Evolutionary conservation across 352 stramenopile species (phyloP).

Genomic region (Elongisporangium senticosum): DNA sequence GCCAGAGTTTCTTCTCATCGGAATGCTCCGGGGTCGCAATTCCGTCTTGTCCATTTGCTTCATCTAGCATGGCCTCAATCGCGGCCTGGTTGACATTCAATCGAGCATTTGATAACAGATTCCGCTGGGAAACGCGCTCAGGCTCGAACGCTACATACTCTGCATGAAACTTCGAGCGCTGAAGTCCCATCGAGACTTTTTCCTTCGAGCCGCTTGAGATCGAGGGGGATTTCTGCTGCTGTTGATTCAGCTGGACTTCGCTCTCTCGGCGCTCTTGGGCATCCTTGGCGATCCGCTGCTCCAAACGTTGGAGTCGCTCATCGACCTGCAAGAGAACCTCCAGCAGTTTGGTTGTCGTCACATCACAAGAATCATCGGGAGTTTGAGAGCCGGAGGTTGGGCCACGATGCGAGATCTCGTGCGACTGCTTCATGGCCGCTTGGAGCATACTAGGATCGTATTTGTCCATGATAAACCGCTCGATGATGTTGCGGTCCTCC

Average conservation of each 20-base stretch:
- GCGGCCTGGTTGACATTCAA: background rate
- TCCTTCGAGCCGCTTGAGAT: background rate
- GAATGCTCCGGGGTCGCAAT: conserved; percentile 16
- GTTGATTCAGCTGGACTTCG: conserved; percentile 23
- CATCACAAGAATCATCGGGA: background rate
- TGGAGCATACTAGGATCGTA: conserved; percentile 74
- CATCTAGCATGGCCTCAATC: background rate
- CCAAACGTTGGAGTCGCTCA: conserved; percentile 40
- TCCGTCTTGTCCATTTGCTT: conserved; percentile 10
- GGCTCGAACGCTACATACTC: conserved; percentile 46
- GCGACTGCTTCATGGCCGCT: conserved; percentile 68
- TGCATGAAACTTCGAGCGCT: background rate
- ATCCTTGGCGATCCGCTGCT: conserved; percentile 41
- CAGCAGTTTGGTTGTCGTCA: conserved; percentile 16
- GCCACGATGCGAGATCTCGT: conserved; percentile 51
- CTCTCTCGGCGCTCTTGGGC: conserved; percentile 42
- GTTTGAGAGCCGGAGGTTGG: background rate
- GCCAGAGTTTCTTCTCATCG: conserved; percentile 33
- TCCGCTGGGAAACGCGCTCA: conserved; percentile 54
- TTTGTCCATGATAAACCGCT: conserved; percentile 85
- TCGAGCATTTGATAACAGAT: conserved; percentile 17
- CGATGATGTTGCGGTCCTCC: conserved; percentile 73
- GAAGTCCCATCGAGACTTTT: background rate
- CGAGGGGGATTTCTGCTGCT: background rate
- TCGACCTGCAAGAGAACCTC: conserved; percentile 43